phyloP scores from a whole-genome alignment of 192 early-diverging fungal genomes.

The Coemansia sp. region DNA sequence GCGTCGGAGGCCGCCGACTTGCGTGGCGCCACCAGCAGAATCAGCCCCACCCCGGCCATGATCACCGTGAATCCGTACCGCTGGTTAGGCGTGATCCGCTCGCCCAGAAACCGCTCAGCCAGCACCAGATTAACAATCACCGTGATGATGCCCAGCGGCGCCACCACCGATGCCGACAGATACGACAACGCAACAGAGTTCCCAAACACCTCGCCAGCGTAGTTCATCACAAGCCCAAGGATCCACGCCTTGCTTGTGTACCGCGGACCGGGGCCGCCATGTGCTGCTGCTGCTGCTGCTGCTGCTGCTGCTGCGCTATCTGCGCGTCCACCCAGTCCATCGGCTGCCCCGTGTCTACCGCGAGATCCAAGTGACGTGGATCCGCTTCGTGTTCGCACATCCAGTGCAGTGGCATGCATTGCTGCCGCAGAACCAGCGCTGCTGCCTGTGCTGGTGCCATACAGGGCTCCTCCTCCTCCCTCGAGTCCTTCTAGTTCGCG shows the following conservation, averaged over 20 bases:
- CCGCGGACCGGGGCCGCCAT: constrained; percentile 21
- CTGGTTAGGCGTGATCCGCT: constrained; percentile 50
- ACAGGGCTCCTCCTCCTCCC: not conserved
- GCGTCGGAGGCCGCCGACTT: constrained; percentile 27
- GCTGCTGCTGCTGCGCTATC: no score
- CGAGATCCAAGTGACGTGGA: not conserved
- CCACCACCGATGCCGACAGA: constrained; percentile 48
- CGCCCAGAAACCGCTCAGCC: constrained; percentile 47
- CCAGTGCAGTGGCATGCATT: constrained; percentile 9
- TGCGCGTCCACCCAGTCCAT: not conserved
- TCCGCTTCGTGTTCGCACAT: constrained; percentile 28
- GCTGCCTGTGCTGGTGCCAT: constrained; percentile 6
- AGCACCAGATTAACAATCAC: constrained; percentile 49
- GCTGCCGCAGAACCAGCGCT: constrained; percentile 7
- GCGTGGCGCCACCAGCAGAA: constrained; percentile 51
- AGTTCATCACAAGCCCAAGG: constrained; percentile 46
- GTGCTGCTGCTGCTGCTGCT: not conserved
- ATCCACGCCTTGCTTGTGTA: constrained; percentile 48
- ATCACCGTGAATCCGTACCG: constrained; percentile 44
- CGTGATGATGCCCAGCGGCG: constrained; percentile 49
- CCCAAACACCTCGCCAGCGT: constrained; percentile 49
- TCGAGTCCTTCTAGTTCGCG: constrained; percentile 14
- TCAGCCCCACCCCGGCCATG: constrained; percentile 41
- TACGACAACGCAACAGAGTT: constrained; percentile 55
- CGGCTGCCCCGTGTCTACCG: not conserved